These are phyloP conservation scores for Croton laevigatus DNA, from an alignment of 441 rosid species.

Conservation along the genomic window DNA sequence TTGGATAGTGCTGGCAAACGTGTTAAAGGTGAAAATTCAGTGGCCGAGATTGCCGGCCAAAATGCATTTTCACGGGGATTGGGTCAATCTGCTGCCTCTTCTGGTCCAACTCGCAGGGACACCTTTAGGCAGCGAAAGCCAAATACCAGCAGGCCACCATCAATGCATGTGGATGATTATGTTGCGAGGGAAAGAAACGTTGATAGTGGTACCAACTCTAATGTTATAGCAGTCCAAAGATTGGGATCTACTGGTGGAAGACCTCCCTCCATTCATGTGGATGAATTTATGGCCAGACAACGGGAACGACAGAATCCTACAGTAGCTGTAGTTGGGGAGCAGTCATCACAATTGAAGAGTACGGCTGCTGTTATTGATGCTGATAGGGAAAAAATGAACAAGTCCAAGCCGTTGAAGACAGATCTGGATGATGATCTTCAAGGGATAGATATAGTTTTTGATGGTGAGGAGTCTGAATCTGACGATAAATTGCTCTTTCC, in stretches of 20 bases:
- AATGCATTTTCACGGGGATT: conserved; percentile 63
- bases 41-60: conserved; percentile 55
- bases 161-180: conserved; percentile 99
- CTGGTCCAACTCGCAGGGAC: conserved; percentile 83
- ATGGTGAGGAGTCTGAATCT: conserved; percentile 89
- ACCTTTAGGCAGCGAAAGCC: conserved; percentile 92
- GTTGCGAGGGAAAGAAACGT: conserved; percentile 94
- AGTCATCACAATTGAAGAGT: conserved; percentile 51
- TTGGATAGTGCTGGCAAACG: conserved; percentile 72
- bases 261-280: conserved; percentile 98
- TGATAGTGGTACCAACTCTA: conserved; percentile 71
- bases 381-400: conserved; percentile 53
- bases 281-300: conserved; percentile 98
- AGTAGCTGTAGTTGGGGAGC: conserved; percentile 67
- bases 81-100: conserved; percentile 57
- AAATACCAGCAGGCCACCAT: conserved; percentile 98
- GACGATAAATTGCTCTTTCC: conserved; percentile 89
- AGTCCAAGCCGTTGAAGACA: conserved; percentile 74
- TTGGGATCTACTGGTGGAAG: conserved; percentile 90
- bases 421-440: conserved; percentile 95
- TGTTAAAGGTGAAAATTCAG: conserved; percentile 64
- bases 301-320: conserved; percentile 82
- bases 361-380: conserved; percentile 41
- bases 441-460: conserved; percentile 93
- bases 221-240: conserved; percentile 75